Percentiles rank a stretch among this genome's conserved stretches.
Evolutionary conservation across 768 basidiomycete species (phyloP).

Genomic region (Neoboletus brunneissimus): DNA sequence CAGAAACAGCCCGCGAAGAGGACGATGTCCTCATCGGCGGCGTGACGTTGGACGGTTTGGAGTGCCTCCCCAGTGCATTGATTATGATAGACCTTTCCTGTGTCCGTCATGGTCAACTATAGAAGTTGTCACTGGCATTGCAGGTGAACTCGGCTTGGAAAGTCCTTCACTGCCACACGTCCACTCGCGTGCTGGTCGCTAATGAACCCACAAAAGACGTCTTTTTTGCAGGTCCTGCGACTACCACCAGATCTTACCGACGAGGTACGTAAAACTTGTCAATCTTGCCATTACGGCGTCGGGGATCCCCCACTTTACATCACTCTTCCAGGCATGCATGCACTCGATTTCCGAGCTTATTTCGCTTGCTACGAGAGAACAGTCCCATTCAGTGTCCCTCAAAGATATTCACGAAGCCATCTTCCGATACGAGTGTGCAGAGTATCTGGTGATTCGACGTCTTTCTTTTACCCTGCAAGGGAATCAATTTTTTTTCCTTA

Average conservation of each 20-base stretch:
- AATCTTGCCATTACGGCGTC: neutral
- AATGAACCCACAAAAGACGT: conserved; percentile 7
- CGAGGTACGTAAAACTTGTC: conserved; percentile 15
- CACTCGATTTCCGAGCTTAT: conserved; percentile 19
- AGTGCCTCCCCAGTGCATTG: conserved; percentile 51
- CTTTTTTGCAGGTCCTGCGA: conserved; percentile 18
- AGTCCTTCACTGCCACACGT: neutral
- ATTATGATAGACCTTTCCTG: conserved; percentile 40
- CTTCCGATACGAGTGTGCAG: conserved; percentile 10
- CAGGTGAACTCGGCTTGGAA: too few relatives aligned
- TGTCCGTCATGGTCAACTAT: conserved; percentile 29
- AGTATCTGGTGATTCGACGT: conserved; percentile 16
- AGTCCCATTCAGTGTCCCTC: conserved; percentile 10
- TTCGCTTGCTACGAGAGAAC: conserved; percentile 11
- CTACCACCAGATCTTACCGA: conserved; percentile 23
- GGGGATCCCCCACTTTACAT: neutral
- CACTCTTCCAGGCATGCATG: conserved; percentile 15
- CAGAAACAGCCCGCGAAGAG: conserved; percentile 76
- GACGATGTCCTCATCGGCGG: conserved; percentile 49
- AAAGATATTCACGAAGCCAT: conserved; percentile 17
- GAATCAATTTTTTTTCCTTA: conserved; percentile 11
- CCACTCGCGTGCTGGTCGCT: neutral
- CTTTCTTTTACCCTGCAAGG: neutral
- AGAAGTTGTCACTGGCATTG: neutral
- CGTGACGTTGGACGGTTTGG: conserved; percentile 52